Conservation (phyloP, 768 basidiomycete genomes). For the Phaffia australis region DNA sequence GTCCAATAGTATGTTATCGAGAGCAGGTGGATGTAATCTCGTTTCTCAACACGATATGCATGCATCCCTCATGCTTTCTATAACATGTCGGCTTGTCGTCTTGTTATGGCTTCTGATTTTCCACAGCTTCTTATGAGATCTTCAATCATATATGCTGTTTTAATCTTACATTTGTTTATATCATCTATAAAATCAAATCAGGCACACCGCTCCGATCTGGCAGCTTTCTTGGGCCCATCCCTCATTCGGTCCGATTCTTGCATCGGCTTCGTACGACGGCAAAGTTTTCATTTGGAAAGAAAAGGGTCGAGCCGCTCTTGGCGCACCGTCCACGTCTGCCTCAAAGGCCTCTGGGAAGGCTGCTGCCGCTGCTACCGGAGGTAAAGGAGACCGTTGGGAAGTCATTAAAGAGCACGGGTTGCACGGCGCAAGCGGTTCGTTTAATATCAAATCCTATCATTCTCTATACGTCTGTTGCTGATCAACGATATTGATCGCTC, state of each 20-base stretch:
- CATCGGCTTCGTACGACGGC: conserved; percentile 97
- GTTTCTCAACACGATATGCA: no score
- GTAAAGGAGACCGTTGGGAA: conserved; percentile 58
- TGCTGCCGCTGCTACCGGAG: conserved; percentile 44
- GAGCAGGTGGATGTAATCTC: no score
- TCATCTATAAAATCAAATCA: conserved; percentile 35
- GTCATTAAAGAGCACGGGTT: conserved; percentile 92
- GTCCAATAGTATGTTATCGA: no score
- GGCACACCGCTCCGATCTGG: conserved; percentile 96
- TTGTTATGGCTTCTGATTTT: background rate
- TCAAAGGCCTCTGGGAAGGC: background rate
- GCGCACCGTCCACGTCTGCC: conserved; percentile 13
- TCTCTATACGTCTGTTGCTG: background rate
- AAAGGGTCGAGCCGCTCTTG: conserved; percentile 27
- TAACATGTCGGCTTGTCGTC: background rate
- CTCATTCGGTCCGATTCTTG: conserved; percentile 89
- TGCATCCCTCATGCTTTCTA: background rate
- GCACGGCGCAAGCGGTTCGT: conserved; percentile 82
- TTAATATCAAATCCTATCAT: background rate
- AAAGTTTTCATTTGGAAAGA: conserved; percentile 99
- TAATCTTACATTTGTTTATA: background rate
- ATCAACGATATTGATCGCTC: background rate
- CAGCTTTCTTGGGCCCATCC: conserved; percentile 98
- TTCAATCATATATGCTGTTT: background rate
- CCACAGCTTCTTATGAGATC: background rate